Evolutionary conservation across 805 yeast genomes (phyloP), one percentile per base, ranked within the genome.

Genomic region (Candida quercuum): DNA sequence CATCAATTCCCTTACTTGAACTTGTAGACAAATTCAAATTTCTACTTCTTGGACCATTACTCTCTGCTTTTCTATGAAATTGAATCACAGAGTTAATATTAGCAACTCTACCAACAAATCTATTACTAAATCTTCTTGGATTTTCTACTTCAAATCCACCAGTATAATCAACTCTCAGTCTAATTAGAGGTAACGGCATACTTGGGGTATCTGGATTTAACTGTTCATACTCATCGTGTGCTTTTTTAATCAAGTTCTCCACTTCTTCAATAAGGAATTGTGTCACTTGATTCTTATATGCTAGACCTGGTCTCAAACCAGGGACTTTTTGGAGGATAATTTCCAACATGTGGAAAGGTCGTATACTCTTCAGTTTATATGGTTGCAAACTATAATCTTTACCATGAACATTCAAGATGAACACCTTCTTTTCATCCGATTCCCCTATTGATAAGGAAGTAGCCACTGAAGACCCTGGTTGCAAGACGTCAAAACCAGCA

Each of bases 81-180:
- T 77, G 79, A 3, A 91, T 74, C 8, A 89, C 86, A 50, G 88
- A 94, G 51, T 86, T 81, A n/a, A 81, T 77, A 57, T 93, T 93
- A 4, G 98, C 99, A 2, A 91, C 93, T 43, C 69, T 70, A 0
- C 96, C 96, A 6, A 85, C 95, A 66, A 91, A 93, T 51, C 86
- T 66, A 52, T 89, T 87, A 13, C 96, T 86, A 45, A 93, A 86
- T 45, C 96, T 64, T 36, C 94, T 68, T 0, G 95, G 85, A 52
- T 89, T 91, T 52, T 89, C 98, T 14, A 93, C 87, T 48, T 88
- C 96, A 52, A 75, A 91, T 5, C 89, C 95, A 1, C 94, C 96
- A 17, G 86, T 69, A 49, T 91, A 91, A 48, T 93, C 97, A 0
- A 89, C 96, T 25, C 88, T 66, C 14, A 93, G 58, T 33, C 99